phyloP scores from a whole-genome alignment of 257 asterid genomes.

The Nicotiana paniculata region DNA sequence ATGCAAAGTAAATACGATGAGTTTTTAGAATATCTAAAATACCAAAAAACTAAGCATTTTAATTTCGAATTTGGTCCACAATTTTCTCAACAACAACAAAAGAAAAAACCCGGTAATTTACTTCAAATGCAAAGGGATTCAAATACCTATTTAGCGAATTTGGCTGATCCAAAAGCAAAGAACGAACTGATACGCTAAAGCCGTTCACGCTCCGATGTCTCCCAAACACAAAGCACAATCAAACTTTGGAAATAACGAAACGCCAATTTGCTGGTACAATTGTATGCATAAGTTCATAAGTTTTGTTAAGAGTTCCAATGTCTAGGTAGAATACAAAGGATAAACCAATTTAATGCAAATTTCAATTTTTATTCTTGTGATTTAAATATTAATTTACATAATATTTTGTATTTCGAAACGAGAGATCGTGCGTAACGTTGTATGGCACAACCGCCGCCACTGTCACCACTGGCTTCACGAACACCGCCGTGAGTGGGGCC shows the following conservation, averaged over 20 bases:
- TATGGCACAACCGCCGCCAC: too few species aligned
- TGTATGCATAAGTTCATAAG: not conserved
- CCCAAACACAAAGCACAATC: conserved; percentile 47
- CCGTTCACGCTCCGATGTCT: conserved; percentile 46
- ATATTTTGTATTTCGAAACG: not conserved
- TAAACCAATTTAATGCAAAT: not conserved
- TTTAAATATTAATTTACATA: not conserved
- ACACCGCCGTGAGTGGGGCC: too few species aligned
- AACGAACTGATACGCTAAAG: conserved; percentile 15
- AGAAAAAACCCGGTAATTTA: not conserved
- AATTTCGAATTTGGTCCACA: not conserved
- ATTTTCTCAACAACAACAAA: conserved; percentile 4
- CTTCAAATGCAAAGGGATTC: not conserved
- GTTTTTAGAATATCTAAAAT: not conserved
- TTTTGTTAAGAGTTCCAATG: not conserved
- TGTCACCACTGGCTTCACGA: too few species aligned
- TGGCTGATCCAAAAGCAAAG: conserved; percentile 20
- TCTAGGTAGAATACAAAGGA: conserved; percentile 16
- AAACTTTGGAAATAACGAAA: conserved; percentile 4
- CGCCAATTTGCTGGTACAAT: not conserved
- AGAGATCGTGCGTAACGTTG: not conserved
- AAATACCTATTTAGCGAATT: not conserved
- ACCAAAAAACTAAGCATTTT: not conserved
- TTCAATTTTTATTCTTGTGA: not conserved
- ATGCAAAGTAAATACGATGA: not conserved